phyloP scores from a whole-genome alignment of 2,329 filamentous ascomycete species.

The Teratosphaeria viscida region DNA sequence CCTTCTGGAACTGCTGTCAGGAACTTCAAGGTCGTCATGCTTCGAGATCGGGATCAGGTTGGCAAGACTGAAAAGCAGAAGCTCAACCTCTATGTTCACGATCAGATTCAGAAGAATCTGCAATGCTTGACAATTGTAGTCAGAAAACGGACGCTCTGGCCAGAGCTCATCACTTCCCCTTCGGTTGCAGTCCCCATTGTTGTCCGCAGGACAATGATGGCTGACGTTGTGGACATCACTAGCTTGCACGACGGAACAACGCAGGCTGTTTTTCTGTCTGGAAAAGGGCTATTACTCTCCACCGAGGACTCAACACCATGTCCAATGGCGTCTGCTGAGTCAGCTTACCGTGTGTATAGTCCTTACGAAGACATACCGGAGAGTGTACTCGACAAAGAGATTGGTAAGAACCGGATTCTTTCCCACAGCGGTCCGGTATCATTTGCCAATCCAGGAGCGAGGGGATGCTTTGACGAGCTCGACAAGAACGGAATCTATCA shows the following conservation, averaged over 20 bases:
- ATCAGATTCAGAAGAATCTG: conserved; percentile 13
- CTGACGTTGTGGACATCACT: conserved; percentile 14
- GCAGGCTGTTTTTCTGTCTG: conserved; percentile 14
- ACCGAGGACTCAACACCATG: conserved; percentile 11
- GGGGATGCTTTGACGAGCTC: conserved; percentile 16
- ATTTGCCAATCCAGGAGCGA: conserved; percentile 12
- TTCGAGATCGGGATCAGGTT: neutral
- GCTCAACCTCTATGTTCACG: conserved; percentile 20
- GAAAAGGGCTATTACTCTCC: conserved; percentile 15
- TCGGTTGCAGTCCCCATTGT: conserved; percentile 16
- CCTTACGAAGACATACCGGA: conserved; percentile 4
- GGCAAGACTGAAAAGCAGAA: conserved; percentile 8
- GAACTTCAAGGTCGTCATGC: conserved; percentile 4
- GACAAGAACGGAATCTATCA: conserved; percentile 17
- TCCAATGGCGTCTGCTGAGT: conserved; percentile 10
- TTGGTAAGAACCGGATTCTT: conserved; percentile 20
- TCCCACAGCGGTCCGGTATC: conserved; percentile 4
- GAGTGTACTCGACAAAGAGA: conserved; percentile 7
- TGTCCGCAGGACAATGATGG: conserved; percentile 1
- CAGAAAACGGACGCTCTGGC: conserved; percentile 19
- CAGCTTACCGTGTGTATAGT: conserved; percentile 15
- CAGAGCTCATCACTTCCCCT: conserved; percentile 6
- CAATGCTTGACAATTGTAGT: conserved; percentile 14
- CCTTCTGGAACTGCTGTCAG: neutral
- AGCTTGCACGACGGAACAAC: conserved; percentile 10